Evolutionary conservation across 176 grass and related monocot species (phyloP), one percentile per base, ranked within the genome.

Genomic region (Aegilops speltoides): DNA sequence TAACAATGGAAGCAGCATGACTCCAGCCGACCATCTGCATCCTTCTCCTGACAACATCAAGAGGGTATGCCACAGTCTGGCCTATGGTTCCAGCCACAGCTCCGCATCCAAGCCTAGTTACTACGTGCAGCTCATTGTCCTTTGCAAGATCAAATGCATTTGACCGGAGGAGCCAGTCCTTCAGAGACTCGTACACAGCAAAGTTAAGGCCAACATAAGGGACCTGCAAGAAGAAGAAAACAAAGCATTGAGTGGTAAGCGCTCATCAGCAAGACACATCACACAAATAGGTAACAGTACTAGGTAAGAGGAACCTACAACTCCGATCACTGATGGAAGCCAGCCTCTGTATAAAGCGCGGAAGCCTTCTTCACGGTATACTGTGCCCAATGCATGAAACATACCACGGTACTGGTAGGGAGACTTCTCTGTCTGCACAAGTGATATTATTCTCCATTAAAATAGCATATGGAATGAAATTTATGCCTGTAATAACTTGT

Each of bases 11-110:
- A 46, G 91, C 87, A 46, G 97, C 97, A 54, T 99, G 90, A 78
- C 85, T 96, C 97, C 97, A 99, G 33, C 97, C 97, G 0, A 94
- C 92, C 97, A 99, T 99, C 89, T 99, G 97, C 97, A 99, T 99
- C 79, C 97, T 95, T 78, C 97, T 93, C 79, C 97, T 88, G 24
- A 99, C 89, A 9, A 99, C 97, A 88, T 99, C 97, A 61, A 99
- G 94, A 70, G 97, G 97, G 24, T 99, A 99, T 8, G 97, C 97
- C 89, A 99, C 97, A 31, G 97, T 99, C 88, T 99, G 97, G 1
- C 97, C 97, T 19, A 99, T 66, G 23, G 94, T 99, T 83, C 97
- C 97, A 57, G 97, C 97, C 66, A 87, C 87, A 65, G 92, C 94
- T 45, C 97, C 97, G 59, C 97, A 99, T 68, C 89, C 94, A 81